A percentile compares a stretch with the other conserved stretches of the same genome.
These are phyloP conservation scores for Daldinia childiae DNA, from an alignment of 495 filamentous ascomycete species.

Conservation along the genomic window DNA sequence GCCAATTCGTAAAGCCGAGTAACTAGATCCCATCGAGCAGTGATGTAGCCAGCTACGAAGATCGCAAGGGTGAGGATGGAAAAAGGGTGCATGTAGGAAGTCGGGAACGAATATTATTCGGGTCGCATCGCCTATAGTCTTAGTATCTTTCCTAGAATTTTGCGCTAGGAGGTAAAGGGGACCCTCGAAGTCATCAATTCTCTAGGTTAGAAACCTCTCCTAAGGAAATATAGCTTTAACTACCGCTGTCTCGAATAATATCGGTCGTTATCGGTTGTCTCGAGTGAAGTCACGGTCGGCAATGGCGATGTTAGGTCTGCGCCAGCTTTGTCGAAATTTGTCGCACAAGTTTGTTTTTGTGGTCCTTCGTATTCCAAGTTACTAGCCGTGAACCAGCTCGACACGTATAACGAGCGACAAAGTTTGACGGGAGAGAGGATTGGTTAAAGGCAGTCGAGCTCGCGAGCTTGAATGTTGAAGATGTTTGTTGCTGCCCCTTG, in stretches of 20 bases:
- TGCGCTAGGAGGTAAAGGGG: background rate
- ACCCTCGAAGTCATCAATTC: background rate
- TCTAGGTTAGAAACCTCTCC: background rate
- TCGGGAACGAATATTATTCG: slow-evolving; percentile 26
- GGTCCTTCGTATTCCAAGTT: background rate
- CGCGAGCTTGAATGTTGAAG: slow-evolving; percentile 7
- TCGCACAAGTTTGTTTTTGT: slow-evolving; percentile 26
- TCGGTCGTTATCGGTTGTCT: background rate
- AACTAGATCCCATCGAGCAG: slow-evolving; percentile 97
- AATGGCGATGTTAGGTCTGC: background rate
- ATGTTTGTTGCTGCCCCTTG: slow-evolving; percentile 36
- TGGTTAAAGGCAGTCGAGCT: background rate
- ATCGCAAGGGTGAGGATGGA: slow-evolving; percentile 92
- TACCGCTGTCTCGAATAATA: background rate
- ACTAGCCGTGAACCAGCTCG: slow-evolving; percentile 5
- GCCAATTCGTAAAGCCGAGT: slow-evolving; percentile 94
- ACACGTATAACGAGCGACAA: slow-evolving; percentile 37
- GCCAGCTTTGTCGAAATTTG: background rate
- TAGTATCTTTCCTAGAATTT: background rate
- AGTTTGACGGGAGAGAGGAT: background rate
- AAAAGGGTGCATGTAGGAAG: slow-evolving; percentile 86
- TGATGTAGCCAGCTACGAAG: slow-evolving; percentile 99
- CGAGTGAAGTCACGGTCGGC: background rate
- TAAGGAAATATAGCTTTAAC: background rate
- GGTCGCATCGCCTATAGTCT: slow-evolving; percentile 41